phyloP scores from a whole-genome alignment of 441 rosid genomes.

The Mallotus repandus region DNA sequence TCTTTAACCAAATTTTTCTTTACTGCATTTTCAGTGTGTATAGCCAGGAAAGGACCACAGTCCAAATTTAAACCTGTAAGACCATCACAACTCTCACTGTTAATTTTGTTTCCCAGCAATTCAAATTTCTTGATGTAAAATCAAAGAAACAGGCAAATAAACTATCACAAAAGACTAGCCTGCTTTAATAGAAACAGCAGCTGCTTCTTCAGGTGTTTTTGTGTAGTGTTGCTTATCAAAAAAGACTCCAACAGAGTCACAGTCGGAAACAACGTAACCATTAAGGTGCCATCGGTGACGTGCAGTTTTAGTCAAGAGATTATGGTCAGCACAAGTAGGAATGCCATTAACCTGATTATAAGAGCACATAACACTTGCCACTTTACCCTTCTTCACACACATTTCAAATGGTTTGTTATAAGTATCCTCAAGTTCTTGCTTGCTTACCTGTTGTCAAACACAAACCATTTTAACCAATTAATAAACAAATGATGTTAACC shows the following conservation, averaged over 20 bases:
- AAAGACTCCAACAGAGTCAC: conserved; percentile 83
- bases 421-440: conserved; percentile 84
- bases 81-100: not conserved
- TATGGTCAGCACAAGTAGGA: conserved; percentile 93
- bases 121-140: not conserved
- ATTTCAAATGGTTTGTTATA: conserved; percentile 75
- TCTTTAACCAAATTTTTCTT: conserved; percentile 53
- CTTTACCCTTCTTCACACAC: conserved; percentile 85
- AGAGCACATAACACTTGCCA: conserved; percentile 96
- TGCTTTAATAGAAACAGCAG: conserved; percentile 80
- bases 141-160: not conserved
- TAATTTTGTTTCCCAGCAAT: no score
- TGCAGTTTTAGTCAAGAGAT: conserved; percentile 54
- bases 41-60: conserved; percentile 69
- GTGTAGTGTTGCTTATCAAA: conserved; percentile 71
- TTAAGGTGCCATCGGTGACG: conserved; percentile 75
- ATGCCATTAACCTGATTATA: conserved; percentile 92
- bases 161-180: conserved; percentile 33
- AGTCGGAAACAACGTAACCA: conserved; percentile 93
- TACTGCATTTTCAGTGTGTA: conserved; percentile 72
- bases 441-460: conserved; percentile 53
- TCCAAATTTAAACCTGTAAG: conserved; percentile 80
- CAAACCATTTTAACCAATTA: no score
- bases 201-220: conserved; percentile 84
- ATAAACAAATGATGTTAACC: no score